Percentiles rank a stretch among this genome's conserved stretches.
These are phyloP conservation scores for Physaria fendleri DNA, from an alignment of 345 rosid genomes.

Conservation along the genomic window DNA sequence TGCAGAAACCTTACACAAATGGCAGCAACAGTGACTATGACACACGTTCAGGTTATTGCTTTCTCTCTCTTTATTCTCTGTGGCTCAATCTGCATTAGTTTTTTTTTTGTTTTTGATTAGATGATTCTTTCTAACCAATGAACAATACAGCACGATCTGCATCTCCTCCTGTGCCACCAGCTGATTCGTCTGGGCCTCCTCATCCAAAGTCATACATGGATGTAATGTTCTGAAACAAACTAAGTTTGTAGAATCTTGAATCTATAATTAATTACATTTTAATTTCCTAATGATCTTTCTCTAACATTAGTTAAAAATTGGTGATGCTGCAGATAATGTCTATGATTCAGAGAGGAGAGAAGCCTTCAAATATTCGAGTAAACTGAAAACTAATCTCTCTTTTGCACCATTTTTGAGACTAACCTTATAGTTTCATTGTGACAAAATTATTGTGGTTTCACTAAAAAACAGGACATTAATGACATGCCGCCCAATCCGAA, in stretches of 20 bases:
- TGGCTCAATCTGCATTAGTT: background rate
- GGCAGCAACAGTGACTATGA: conserved; percentile 51
- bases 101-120: background rate
- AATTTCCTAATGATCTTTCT: background rate
- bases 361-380: conserved; percentile 87
- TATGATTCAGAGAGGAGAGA: conserved; percentile 95
- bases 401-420: conserved; percentile 5
- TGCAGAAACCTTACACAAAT: conserved; percentile 44
- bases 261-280: background rate
- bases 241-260: background rate
- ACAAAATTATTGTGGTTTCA: background rate
- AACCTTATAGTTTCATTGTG: background rate
- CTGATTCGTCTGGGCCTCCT: conserved; percentile 55
- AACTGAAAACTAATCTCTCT: background rate
- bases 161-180: conserved; percentile 50
- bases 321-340: conserved; percentile 63
- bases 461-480: conserved; percentile 61
- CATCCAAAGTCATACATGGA: conserved; percentile 95
- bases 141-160: conserved; percentile 62
- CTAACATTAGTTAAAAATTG: background rate
- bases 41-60: conserved; percentile 53
- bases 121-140: conserved; percentile 18
- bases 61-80: conserved; percentile 18
- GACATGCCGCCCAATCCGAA: conserved; percentile 86
- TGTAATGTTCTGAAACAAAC: conserved; percentile 36